Conservation (phyloP, 139 green algal species). For the Axilococcus clingmanii region DNA sequence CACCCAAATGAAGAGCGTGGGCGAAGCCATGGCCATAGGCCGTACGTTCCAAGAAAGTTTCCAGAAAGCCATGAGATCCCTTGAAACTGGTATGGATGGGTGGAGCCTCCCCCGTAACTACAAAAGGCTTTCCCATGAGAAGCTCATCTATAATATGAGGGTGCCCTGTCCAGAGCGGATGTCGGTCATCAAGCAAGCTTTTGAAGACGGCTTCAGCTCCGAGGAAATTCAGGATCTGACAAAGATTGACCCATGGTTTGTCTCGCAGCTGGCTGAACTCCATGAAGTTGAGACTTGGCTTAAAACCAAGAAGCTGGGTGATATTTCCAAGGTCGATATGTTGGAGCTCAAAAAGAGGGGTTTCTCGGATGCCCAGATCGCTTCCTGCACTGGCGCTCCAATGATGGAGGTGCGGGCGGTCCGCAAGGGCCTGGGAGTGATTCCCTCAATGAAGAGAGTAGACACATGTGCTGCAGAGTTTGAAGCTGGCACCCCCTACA, state of each 20-base stretch:
- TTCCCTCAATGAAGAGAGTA: slow-evolving; percentile 87
- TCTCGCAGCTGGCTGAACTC: slow-evolving; percentile 61
- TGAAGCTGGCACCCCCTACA: slow-evolving; percentile 94
- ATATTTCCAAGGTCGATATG: slow-evolving; percentile 69
- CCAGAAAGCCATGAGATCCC: slow-evolving; percentile 91
- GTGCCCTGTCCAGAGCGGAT: slow-evolving; percentile 87
- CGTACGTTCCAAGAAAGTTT: slow-evolving; percentile 95
- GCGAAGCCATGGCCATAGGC: slow-evolving; percentile 97
- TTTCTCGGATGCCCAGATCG: slow-evolving; percentile 90
- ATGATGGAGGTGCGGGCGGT: slow-evolving; percentile 43
- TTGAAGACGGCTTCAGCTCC: slow-evolving; percentile 72
- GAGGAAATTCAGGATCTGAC: slow-evolving; percentile 81
- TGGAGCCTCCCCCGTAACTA: slow-evolving; percentile 69
- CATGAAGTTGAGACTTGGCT: slow-evolving; percentile 72
- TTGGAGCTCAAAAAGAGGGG: slow-evolving; percentile 71
- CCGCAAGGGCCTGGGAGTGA: slow-evolving; percentile 61
- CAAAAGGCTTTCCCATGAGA: slow-evolving; percentile 58
- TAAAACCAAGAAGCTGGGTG: slow-evolving; percentile 43
- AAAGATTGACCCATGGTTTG: slow-evolving; percentile 95
- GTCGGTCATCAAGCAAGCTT: slow-evolving; percentile 64
- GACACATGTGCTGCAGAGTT: slow-evolving; percentile 99
- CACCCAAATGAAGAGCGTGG: slow-evolving; percentile 92
- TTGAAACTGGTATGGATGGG: slow-evolving; percentile 88
- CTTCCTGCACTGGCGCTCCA: slow-evolving; percentile 10
- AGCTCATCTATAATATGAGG: slow-evolving; percentile 80